Evolutionary conservation across 345 rosid species (phyloP).

Genomic region (Brassica incana): DNA sequence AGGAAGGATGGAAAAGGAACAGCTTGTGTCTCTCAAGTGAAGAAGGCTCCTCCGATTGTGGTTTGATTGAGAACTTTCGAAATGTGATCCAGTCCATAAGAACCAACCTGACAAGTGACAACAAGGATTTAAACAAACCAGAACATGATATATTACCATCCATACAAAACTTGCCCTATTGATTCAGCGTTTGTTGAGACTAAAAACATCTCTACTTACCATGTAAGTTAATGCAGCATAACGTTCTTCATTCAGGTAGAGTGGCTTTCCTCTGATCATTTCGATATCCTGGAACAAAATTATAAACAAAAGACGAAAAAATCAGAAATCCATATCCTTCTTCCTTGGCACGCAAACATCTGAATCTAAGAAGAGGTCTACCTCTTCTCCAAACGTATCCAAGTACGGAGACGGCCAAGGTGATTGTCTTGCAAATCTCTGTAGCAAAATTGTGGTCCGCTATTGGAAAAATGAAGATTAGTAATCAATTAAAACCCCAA

Average conservation of each 20-base stretch:
- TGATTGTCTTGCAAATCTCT: constrained; percentile 78
- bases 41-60: constrained; percentile 56
- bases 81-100: constrained; percentile 85
- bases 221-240: constrained; percentile 78
- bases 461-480: constrained; percentile 28
- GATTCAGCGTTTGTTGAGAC: constrained; percentile 1
- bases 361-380: constrained; percentile 8
- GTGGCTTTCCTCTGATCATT: constrained; percentile 79
- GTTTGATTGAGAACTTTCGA: constrained; percentile 82
- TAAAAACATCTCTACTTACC: constrained; percentile 49
- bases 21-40: constrained; percentile 29
- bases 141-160: constrained; percentile 7
- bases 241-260: constrained; percentile 92
- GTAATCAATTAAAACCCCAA: constrained; percentile 13
- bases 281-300: constrained; percentile 61
- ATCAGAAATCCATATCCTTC: neutral
- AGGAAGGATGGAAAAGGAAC: neutral
- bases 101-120: constrained; percentile 83
- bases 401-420: constrained; percentile 94
- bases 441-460: constrained; percentile 83
- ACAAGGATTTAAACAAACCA: neutral
- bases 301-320: neutral
- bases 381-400: constrained; percentile 99
- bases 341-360: neutral
- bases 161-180: neutral